Base-by-base conservation (phyloP, 2,329 filamentous ascomycete species). In the Orbilia blumenaviensis region DNA sequence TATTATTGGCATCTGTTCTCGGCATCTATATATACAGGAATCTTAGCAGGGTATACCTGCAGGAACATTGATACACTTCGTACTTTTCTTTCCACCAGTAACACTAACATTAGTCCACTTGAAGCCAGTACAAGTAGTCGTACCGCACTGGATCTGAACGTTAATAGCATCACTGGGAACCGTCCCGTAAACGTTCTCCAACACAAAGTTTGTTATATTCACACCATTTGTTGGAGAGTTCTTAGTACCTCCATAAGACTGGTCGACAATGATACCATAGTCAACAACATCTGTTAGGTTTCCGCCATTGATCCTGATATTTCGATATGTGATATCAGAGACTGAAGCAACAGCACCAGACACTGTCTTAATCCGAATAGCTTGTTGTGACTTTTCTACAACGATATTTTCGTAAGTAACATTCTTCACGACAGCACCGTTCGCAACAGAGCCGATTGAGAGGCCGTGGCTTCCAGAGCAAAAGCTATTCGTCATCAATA, bases 351-450 rank as follows among this genome's bases (percentile, higher is more conserved):
- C 88, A 2, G 84, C 84, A 61, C 83, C 85, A 46, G 82, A 85
- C 25, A 86, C 84, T 9, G 86, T 87, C 84, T 89, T 89, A 82
- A 89, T 85, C 72, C 87, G 87, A 58, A 88, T 83, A 66, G 87
- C 88, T 81, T 88, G 88, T 60, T 85, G 81, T 0, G 86, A 88
- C 81, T 88, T 82, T 72, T 79, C 81, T 76, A 89, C 84, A 18
- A 81, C 84, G 8, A 83, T 85, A 74, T 84, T 83, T 34, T 83
- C 80, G 78, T 90, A 86, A 23, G 82, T 83, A n/a, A 90, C 84
- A 61, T 83, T 85, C 25, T 84, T 81, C 62, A 90, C 88, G 6
- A 79, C 81, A 83, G 89, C 89, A 82, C 88, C 82, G 61, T 62
- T 25, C 32, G 62, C 87, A n/a, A 89, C 86, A 4, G 86, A 87